Evolutionary conservation across 2,329 filamentous ascomycete species (phyloP).

Genomic region (Leptosphaerulina australis): DNA sequence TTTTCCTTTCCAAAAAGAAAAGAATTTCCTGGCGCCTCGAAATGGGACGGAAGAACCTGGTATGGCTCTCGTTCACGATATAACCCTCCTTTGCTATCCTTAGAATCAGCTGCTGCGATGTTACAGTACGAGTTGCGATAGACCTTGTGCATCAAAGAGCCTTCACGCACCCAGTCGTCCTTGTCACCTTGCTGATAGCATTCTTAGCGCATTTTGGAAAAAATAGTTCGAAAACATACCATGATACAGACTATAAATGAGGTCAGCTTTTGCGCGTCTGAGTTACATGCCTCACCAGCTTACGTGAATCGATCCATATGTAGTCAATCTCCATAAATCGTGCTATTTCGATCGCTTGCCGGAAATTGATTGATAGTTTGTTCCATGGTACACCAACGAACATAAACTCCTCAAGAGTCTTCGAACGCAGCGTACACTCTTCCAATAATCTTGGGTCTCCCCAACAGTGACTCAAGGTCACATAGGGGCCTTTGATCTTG

Average conservation of each 20-base stretch:
- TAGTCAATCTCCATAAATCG: slow-evolving; percentile 29
- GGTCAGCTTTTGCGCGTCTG: too few species aligned
- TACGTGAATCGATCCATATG: slow-evolving; percentile 43
- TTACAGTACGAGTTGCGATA: slow-evolving; percentile 41
- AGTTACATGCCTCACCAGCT: too few species aligned
- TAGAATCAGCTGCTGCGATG: slow-evolving; percentile 34
- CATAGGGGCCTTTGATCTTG: too few species aligned
- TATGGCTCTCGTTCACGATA: slow-evolving; percentile 27
- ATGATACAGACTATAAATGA: too few species aligned
- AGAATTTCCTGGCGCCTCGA: slow-evolving; percentile 8
- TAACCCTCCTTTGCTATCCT: slow-evolving; percentile 24
- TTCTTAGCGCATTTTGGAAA: too few species aligned
- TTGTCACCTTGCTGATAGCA: slow-evolving; percentile 20
- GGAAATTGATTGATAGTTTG: slow-evolving; percentile 29
- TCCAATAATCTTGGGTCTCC: too few species aligned
- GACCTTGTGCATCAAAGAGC: slow-evolving; percentile 33
- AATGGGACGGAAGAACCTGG: slow-evolving; percentile 24
- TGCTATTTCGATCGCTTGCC: slow-evolving; percentile 32
- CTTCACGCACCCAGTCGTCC: slow-evolving; percentile 31
- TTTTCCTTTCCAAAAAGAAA: slow-evolving; percentile 19
- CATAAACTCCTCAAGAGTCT: too few species aligned
- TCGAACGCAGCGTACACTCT: too few species aligned
- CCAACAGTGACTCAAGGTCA: too few species aligned
- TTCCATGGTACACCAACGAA: slow-evolving; percentile 24
- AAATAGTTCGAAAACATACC: too few species aligned